A percentile compares a stretch with the other conserved stretches of the same genome.
These are phyloP conservation scores for Pleurotus tuoliensis DNA, from an alignment of 768 basidiomycete species.

Conservation along the genomic window DNA sequence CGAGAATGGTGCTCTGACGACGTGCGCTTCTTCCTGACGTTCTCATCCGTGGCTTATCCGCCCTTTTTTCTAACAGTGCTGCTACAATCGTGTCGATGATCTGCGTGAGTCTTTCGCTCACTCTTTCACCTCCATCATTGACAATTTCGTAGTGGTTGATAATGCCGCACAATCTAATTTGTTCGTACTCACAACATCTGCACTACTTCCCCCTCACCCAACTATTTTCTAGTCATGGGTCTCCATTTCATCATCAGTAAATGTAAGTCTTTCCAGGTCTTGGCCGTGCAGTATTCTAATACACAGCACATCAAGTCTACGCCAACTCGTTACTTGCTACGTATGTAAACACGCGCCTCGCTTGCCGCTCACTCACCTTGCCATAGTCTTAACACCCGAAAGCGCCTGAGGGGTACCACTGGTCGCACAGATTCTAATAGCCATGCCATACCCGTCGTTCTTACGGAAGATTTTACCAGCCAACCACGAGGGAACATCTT, in stretches of 20 bases:
- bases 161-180: constrained; percentile 44
- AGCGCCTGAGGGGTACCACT: constrained; percentile 16
- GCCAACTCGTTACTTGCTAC: constrained; percentile 50
- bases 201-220: no score
- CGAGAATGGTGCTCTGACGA: constrained; percentile 49
- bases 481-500: constrained; percentile 1
- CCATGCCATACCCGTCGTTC: constrained; percentile 2
- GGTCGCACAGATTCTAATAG: not conserved
- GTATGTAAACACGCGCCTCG: constrained; percentile 21
- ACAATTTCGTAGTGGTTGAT: constrained; percentile 36
- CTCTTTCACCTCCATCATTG: no score
- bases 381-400: constrained; percentile 33
- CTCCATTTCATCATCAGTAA: constrained; percentile 53
- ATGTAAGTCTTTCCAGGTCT: constrained; percentile 23
- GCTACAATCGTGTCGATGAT: constrained; percentile 44
- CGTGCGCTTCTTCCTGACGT: constrained; percentile 21
- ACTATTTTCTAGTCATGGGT: constrained; percentile 32
- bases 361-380: not conserved
- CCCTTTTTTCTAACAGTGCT: constrained; percentile 19
- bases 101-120: constrained; percentile 27
- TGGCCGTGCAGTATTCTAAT: not conserved
- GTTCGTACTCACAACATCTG: not conserved
- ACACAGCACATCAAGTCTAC: constrained; percentile 30
- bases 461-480: constrained; percentile 6
- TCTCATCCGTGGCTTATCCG: not conserved